Percentiles rank a stretch among this genome's conserved stretches.
These are phyloP conservation scores for Daldinia caldariorum DNA, from an alignment of 495 filamentous ascomycete species.

Conservation along the genomic window DNA sequence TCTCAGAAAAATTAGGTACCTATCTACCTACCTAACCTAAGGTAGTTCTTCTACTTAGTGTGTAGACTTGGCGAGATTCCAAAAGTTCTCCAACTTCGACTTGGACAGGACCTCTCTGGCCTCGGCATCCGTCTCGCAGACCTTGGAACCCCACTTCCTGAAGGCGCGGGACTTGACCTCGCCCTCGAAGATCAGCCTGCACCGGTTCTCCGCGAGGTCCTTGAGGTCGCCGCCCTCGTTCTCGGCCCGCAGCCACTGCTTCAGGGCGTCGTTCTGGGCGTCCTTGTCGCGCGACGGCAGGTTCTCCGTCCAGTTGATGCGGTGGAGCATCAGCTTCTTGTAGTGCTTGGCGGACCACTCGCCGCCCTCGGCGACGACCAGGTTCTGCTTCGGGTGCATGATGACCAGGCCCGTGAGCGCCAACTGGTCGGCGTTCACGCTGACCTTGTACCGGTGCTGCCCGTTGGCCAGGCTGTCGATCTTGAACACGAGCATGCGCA, in stretches of 20 bases:
- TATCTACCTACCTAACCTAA: neutral
- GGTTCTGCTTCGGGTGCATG: slow-evolving; percentile 84
- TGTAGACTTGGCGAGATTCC: slow-evolving; percentile 83
- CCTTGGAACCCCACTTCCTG: slow-evolving; percentile 82
- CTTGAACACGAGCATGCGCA: slow-evolving; percentile 85
- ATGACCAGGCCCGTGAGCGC: slow-evolving; percentile 87
- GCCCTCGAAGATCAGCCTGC: slow-evolving; percentile 86
- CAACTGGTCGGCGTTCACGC: slow-evolving; percentile 88
- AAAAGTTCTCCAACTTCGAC: slow-evolving; percentile 93
- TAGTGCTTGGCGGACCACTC: slow-evolving; percentile 80
- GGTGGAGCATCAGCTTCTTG: slow-evolving; percentile 86
- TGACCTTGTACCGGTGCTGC: slow-evolving; percentile 91
- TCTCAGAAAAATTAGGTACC: too few species aligned
- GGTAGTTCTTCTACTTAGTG: slow-evolving; percentile 14
- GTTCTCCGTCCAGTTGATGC: slow-evolving; percentile 95
- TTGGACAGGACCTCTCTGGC: slow-evolving; percentile 82
- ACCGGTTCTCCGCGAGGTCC: slow-evolving; percentile 82
- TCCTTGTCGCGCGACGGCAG: slow-evolving; percentile 70
- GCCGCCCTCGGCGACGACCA: slow-evolving; percentile 93
- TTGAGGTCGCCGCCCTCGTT: slow-evolving; percentile 82
- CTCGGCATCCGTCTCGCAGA: slow-evolving; percentile 88
- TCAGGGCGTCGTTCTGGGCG: slow-evolving; percentile 68
- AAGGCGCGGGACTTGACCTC: slow-evolving; percentile 81
- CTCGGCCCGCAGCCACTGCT: slow-evolving; percentile 78
- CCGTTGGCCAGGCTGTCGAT: slow-evolving; percentile 88